Base-by-base conservation (phyloP, 768 basidiomycete genomes). In the Rhizopogon vinicolor region DNA sequence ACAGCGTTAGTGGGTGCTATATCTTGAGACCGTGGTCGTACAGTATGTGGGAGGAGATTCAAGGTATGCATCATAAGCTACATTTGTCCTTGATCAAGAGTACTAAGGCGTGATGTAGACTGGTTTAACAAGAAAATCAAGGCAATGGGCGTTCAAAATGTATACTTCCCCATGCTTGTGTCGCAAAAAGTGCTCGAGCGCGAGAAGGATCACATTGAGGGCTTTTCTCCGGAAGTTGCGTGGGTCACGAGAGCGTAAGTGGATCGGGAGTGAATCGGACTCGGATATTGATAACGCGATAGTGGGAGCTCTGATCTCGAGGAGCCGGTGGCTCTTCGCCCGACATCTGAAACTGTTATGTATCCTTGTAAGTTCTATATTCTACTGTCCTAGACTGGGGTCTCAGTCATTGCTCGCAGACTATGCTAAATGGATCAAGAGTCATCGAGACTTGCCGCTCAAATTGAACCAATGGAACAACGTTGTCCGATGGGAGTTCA, bases 401-500 rank as follows among this genome's bases (percentile, higher is more conserved):
- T 18, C 14, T 37, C 29, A 51, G 58, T 54, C 28, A 16, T 31
- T 9, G 19, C 10, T 14, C 13, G 8, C 61, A 93, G 93, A 98
- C 76, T 99, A 98, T 70, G 87, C 96, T 56, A 98, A 98, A 75
- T 99, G 97, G 97, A 92, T 99, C 70, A 90, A 94, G 68, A 91
- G 88, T 58, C 89, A 99, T 72, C 91, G 97, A 56, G 97, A 99
- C 69, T 85, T 99, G 46, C 97, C 97, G 2, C 75, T 99, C 63
- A 97, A 96, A 72, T 81, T 98, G 45, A 99, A 98, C 74, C 90
- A 98, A 71, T 99, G 97, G 97, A 99, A 99, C 76, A 93, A 87
- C 61, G 94, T 99, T 63, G 97, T 99, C 33, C 88, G 97, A 55
- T 99, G 97, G 97, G 96, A 99, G 72, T 99, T 99, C 81, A 99